Evolutionary conservation across 805 yeast species (phyloP).

Genomic region (Lipomyces lipofer): DNA sequence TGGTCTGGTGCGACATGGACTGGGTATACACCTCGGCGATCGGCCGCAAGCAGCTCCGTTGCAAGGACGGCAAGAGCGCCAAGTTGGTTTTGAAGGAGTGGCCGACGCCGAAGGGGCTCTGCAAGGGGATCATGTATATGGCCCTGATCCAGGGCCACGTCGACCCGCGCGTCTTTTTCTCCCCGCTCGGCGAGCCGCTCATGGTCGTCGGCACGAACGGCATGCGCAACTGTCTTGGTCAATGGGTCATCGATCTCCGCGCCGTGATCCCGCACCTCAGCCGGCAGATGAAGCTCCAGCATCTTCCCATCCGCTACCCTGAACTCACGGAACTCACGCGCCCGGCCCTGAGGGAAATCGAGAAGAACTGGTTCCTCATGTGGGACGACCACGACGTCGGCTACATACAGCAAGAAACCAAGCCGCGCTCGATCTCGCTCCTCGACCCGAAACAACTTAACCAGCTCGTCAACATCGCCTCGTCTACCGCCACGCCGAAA

Average conservation of each 20-base stretch:
- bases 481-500: neutral
- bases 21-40: constrained; percentile 14
- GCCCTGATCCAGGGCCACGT: constrained; percentile 11
- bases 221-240: constrained; percentile 15
- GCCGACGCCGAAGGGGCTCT: constrained; percentile 4
- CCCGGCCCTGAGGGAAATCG: constrained; percentile 5
- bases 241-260: constrained; percentile 23
- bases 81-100: constrained; percentile 2
- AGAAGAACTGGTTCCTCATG: constrained; percentile 27
- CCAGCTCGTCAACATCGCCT: neutral
- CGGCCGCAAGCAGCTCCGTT: constrained; percentile 12
- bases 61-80: neutral
- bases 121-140: constrained; percentile 4
- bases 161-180: constrained; percentile 26
- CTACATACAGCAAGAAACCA: constrained; percentile 16
- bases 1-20: constrained; percentile 21
- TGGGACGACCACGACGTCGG: constrained; percentile 14
- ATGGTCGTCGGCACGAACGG: constrained; percentile 30
- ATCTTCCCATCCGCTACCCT: constrained; percentile 17
- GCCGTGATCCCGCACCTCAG: constrained; percentile 19
- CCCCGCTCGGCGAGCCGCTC: constrained; percentile 30
- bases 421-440: constrained; percentile 8
- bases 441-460: neutral
- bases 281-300: constrained; percentile 4
- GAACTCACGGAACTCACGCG: constrained; percentile 23